These are phyloP conservation scores for Ogataea methanolica DNA, from an alignment of 805 yeast genomes.

Conservation along the genomic window DNA sequence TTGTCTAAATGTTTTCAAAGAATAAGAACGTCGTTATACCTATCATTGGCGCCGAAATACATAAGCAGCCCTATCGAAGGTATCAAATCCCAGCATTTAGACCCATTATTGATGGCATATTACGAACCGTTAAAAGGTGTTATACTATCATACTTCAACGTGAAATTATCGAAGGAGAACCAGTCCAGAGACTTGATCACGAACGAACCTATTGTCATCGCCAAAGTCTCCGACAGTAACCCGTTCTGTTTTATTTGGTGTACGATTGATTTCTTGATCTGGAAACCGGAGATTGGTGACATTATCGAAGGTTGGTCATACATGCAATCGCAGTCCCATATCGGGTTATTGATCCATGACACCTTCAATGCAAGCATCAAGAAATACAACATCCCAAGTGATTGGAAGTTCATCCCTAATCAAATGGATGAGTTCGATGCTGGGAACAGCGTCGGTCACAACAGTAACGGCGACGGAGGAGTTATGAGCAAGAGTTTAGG, in stretches of 20 bases:
- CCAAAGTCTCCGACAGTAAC: constrained; percentile 68
- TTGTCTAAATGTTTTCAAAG: constrained; percentile 66
- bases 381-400: constrained; percentile 76
- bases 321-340: constrained; percentile 92
- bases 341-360: constrained; percentile 86
- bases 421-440: constrained; percentile 55
- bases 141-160: constrained; percentile 71
- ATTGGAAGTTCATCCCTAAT: constrained; percentile 80
- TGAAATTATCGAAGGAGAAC: constrained; percentile 46
- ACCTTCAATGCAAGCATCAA: constrained; percentile 93
- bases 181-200: constrained; percentile 35
- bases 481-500: constrained; percentile 53
- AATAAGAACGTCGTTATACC: constrained; percentile 59
- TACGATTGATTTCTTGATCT: constrained; percentile 71
- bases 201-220: constrained; percentile 39
- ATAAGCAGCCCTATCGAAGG: constrained; percentile 69
- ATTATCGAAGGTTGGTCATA: constrained; percentile 79
- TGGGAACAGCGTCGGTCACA: constrained; percentile 18
- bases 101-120: constrained; percentile 83
- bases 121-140: constrained; percentile 73
- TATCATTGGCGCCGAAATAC: constrained; percentile 85
- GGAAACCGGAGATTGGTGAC: constrained; percentile 92
- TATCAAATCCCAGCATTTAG: constrained; percentile 80
- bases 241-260: constrained; percentile 92
- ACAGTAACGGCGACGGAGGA: constrained; percentile 19